Evolutionary conservation across 352 stramenopile genomes (phyloP), one percentile per base, ranked within the genome.

Genomic region (Halophytophthora polymorphica): DNA sequence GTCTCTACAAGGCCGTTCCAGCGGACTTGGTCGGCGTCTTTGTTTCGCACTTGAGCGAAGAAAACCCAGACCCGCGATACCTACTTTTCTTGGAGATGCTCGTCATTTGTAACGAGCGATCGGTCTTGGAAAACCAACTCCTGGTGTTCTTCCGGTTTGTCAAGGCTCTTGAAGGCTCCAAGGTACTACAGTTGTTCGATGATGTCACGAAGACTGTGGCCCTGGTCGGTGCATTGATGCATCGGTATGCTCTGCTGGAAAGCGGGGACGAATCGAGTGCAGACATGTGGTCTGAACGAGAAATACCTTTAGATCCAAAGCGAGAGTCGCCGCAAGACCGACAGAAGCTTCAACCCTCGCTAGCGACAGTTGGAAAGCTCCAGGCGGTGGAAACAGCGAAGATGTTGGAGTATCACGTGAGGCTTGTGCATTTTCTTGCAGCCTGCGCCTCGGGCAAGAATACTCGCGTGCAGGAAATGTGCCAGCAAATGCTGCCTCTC

Each of bases 131-230:
- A 28, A 89, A 89, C 25, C 78, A 87, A 36, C 51, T 87, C 11
- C 48, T 89, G 2, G 76, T 89, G 13, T 51, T 89, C 4, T 85
- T 86, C 21, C 75, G 87, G 52, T 47, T 89, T 18, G 56, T 86
- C n/a, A 87, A 87, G 44, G 79, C 69, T 39, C 56, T 86, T 18
- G 73, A 86, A 21, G 81, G 56, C 42, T 60, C 53, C 0, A 60
- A 59, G 6, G 64, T 87, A 1, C 33, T 87, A 8, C 75, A 89
- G 53, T 64, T 69, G 25, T 82, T 87, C 50, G 73, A 86, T 34
- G 70, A 82, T 46, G 49, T 65, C 36, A 40, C 39, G 4, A 60
- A 54, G 19, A 66, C 66, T 11, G 33, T 64, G 17, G 25, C 29
- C 14, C 36, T 64, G 3, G 64, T 88, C 39, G 54, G 58, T n/a